A percentile compares a stretch with the other conserved stretches of the same genome.
Conservation (phyloP, 495 filamentous ascomycete genomes). For the Penicillium chermesinum region DNA sequence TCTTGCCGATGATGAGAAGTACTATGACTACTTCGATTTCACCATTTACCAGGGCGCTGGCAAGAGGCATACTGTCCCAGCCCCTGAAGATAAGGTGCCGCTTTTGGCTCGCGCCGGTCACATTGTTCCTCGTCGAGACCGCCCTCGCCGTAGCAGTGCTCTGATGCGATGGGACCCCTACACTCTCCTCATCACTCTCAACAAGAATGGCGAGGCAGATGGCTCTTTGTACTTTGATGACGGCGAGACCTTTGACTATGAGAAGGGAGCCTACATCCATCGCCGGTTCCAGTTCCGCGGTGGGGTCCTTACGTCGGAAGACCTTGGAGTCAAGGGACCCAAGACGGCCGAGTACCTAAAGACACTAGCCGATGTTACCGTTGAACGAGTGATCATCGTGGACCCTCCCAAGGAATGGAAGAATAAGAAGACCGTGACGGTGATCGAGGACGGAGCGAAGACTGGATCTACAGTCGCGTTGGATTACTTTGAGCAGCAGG, state of each 20-base stretch:
- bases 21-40: constrained; percentile 93
- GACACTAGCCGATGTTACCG: constrained; percentile 65
- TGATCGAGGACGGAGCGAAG: constrained; percentile 65
- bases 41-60: constrained; percentile 64
- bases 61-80: constrained; percentile 59
- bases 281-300: constrained; percentile 63
- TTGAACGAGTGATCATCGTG: constrained; percentile 80
- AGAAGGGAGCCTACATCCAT: constrained; percentile 81
- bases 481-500: constrained; percentile 53
- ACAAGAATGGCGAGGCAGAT: constrained; percentile 64
- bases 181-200: constrained; percentile 77
- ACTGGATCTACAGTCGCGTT: constrained; percentile 50
- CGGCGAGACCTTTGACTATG: constrained; percentile 84
- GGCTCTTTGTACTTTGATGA: constrained; percentile 89
- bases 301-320: constrained; percentile 48
- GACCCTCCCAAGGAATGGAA: constrained; percentile 71
- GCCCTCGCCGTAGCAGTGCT: constrained; percentile 74
- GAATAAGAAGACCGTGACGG: constrained; percentile 57
- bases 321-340: constrained; percentile 45
- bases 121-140: constrained; percentile 84
- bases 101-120: constrained; percentile 89
- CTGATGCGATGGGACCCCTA: constrained; percentile 94
- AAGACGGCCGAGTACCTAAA: constrained; percentile 71
- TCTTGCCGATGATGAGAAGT: constrained; percentile 76
- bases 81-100: constrained; percentile 80